Evolutionary conservation across 1,284 basidiomycete genomes (phyloP).

Genomic region (Spongiforma sp.): DNA sequence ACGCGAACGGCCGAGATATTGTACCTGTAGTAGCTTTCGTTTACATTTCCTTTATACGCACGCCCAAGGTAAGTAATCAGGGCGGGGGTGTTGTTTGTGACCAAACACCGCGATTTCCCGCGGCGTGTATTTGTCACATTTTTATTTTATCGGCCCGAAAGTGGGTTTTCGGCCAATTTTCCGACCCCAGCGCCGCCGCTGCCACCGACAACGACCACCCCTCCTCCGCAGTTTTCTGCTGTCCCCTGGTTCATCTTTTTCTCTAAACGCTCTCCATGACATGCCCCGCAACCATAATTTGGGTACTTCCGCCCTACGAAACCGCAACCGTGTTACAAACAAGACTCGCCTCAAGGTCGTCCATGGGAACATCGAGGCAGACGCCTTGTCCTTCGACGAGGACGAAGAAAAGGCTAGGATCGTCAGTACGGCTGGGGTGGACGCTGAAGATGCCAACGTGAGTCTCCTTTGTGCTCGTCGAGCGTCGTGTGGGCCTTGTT

Average conservation of each 20-base stretch:
- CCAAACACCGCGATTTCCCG: constrained; percentile 41
- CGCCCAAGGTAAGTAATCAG: constrained; percentile 32
- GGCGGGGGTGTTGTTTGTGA: constrained; percentile 31
- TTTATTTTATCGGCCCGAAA: constrained; percentile 45
- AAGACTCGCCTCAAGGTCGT: constrained; percentile 88
- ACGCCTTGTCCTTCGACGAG: constrained; percentile 81
- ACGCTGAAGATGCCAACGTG: constrained; percentile 89
- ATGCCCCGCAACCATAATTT: constrained; percentile 80
- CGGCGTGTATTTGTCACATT: constrained; percentile 37
- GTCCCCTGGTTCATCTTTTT: constrained; percentile 22
- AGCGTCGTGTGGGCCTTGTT: constrained; percentile 49
- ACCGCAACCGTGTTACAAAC: constrained; percentile 88
- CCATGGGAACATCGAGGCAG: constrained; percentile 80
- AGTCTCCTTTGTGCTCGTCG: constrained; percentile 48
- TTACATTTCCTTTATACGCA: constrained; percentile 11
- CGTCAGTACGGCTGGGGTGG: constrained; percentile 71
- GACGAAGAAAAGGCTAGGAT: constrained; percentile 80
- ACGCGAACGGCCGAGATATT: constrained; percentile 2
- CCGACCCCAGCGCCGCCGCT: constrained; percentile 44
- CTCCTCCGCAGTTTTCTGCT: constrained; percentile 19
- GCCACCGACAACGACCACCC: constrained; percentile 41
- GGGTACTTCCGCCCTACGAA: constrained; percentile 76
- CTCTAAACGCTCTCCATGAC: constrained; percentile 59
- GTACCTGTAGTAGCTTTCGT: constrained; percentile 19
- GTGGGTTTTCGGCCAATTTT: constrained; percentile 46